Base-by-base conservation (phyloP, 2,329 filamentous ascomycete genomes). In the Penicillium sp. region DNA sequence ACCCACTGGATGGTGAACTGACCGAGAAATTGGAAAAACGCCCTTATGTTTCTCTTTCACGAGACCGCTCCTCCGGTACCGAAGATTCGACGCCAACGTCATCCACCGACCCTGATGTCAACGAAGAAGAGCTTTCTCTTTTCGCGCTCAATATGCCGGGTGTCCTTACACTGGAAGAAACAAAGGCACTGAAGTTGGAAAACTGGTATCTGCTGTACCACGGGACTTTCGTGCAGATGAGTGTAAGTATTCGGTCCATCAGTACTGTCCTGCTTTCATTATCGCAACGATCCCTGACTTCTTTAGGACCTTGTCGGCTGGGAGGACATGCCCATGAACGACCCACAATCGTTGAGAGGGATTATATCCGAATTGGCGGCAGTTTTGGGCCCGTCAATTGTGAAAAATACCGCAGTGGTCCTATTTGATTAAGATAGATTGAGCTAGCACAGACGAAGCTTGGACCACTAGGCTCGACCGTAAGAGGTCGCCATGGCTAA, bases 111-210 rank as follows among this genome's bases (percentile, higher is more conserved):
- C 50, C 55, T 11, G 52, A 68, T 39, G 68, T 72, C 47, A 71
- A 77, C 44, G 74, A 77, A 48, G 73, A 77, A 47, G 71, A 78
- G 9, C 69, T 74, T 31, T 79, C 78, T 4, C 67, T 81, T 21
- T 82, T 81, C 49, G 71, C 74, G 43, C 66, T 79, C 44, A 65
- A 74, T 31, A 79, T 80, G 73, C 79, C 79, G 1, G 79, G 79
- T 4, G 71, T 77, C 11, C 55, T 82, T 59, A 78, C 76, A 3
- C 59, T 76, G 35, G 67, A 76, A 5, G 69, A 81, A 59, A 69
- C 81, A 3, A 54, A 74, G 50, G 62, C 69, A n/a, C 55, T 81
- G 24, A 72, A 79, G 54, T 62, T 81, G 6, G 75, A 76, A 54
- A 71, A 76, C 52, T 80, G 78, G 79, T 64, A 70, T 35, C 60